phyloP scores from a whole-genome alignment of 2,329 filamentous ascomycete species.

The Neospermospora avenae region DNA sequence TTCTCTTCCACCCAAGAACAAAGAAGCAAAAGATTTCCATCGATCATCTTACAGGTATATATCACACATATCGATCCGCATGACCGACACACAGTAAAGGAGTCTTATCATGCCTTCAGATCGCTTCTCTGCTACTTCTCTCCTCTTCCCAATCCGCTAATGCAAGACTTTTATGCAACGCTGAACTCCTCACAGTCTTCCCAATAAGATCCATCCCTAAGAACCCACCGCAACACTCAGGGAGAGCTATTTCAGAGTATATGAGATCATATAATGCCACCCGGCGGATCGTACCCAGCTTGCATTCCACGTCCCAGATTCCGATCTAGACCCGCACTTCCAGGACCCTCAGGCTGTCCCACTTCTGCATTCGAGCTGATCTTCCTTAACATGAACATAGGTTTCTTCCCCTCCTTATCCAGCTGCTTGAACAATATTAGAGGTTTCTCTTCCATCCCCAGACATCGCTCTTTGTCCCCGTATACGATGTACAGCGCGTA shows the following conservation, averaged over 20 bases:
- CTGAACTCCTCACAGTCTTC: constrained; percentile 4
- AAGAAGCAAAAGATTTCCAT: background rate
- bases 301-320: constrained; percentile 20
- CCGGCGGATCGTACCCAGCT: constrained; percentile 32
- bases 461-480: constrained; percentile 93
- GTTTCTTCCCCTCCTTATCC: constrained; percentile 94
- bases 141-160: constrained; percentile 8
- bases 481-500: constrained; percentile 98
- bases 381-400: constrained; percentile 93
- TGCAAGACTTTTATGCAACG: constrained; percentile 11
- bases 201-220: background rate
- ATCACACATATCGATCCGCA: background rate
- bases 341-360: constrained; percentile 42
- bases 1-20: background rate
- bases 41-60: constrained; percentile 9
- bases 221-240: background rate
- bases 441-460: constrained; percentile 89
- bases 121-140: background rate
- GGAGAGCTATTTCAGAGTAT: background rate
- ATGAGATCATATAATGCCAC: constrained; percentile 33
- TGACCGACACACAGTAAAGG: background rate
- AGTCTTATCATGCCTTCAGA: background rate
- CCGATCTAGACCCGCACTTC: constrained; percentile 32
- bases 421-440: constrained; percentile 96
- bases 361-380: constrained; percentile 36